phyloP scores from a whole-genome alignment of 768 basidiomycete species.

The Boletus rex-veris region DNA sequence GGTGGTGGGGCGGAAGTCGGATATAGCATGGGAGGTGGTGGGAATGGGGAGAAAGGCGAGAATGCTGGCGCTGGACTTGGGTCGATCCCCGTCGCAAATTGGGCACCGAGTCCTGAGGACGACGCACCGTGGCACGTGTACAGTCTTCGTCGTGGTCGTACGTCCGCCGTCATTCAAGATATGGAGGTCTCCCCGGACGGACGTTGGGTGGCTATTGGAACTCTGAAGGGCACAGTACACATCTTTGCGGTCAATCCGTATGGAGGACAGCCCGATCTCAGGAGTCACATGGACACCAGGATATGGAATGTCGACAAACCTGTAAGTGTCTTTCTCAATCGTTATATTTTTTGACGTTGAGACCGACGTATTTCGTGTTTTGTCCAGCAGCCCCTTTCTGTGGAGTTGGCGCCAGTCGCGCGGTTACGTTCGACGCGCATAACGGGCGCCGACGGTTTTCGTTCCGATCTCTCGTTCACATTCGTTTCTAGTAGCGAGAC shows the following conservation, averaged over 20 bases:
- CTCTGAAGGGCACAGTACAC: constrained; percentile 61
- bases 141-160: constrained; percentile 65
- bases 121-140: constrained; percentile 56
- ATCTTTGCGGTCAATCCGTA: constrained; percentile 76
- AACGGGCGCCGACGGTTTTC: constrained; percentile 26
- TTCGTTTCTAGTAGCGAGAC: constrained; percentile 42
- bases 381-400: constrained; percentile 47
- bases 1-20: background rate
- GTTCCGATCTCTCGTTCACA: constrained; percentile 50
- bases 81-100: background rate
- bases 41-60: background rate
- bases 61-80: background rate
- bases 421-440: constrained; percentile 43
- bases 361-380: background rate
- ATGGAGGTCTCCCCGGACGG: constrained; percentile 47
- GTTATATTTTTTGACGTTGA: background rate
- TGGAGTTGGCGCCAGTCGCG: constrained; percentile 53
- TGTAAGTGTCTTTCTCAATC: constrained; percentile 30
- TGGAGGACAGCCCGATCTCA: constrained; percentile 62
- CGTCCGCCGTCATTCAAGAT: constrained; percentile 58
- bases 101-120: constrained; percentile 8
- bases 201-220: constrained; percentile 68
- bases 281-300: constrained; percentile 56
- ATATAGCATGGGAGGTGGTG: background rate
- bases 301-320: constrained; percentile 52